A percentile compares a stretch with the other conserved stretches of the same genome.
Evolutionary conservation across 805 yeast genomes (phyloP).

Genomic region (Wickerhamiella spandovensis): DNA sequence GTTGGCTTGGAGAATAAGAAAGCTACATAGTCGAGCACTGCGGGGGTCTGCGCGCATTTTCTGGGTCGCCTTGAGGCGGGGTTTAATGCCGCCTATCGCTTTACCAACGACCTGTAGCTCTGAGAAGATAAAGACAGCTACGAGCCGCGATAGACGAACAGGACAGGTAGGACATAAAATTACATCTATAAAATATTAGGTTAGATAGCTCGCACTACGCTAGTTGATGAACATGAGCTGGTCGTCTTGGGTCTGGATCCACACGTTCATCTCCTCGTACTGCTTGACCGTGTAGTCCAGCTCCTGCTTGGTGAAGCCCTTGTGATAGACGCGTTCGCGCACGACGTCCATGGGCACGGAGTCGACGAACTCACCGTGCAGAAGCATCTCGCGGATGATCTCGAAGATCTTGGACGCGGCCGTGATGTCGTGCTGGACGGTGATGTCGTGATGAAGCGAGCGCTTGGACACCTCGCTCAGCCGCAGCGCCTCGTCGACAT

Average conservation of each 20-base stretch:
- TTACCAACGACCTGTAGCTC: no score
- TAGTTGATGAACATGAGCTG: conserved; percentile 23
- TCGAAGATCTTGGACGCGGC: conserved; percentile 58
- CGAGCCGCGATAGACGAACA: no score
- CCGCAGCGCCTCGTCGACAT: conserved; percentile 92
- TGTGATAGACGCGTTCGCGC: conserved; percentile 52
- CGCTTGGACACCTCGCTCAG: conserved; percentile 76
- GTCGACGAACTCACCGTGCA: conserved; percentile 18
- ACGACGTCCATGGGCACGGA: conserved; percentile 37
- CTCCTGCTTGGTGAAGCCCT: conserved; percentile 74
- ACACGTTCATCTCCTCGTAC: conserved; percentile 56
- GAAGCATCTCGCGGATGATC: conserved; percentile 43
- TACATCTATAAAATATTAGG: not conserved
- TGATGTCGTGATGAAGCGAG: conserved; percentile 42
- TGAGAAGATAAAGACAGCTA: no score
- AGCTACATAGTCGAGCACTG: no score
- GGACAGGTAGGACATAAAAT: no score
- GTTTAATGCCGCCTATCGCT: no score
- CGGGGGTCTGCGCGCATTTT: no score
- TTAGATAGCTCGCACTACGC: not conserved
- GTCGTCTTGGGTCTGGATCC: conserved; percentile 65
- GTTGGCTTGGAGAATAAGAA: no score
- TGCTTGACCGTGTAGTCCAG: conserved; percentile 62
- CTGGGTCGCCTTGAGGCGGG: no score
- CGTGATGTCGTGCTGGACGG: conserved; percentile 43